phyloP scores from a whole-genome alignment of 768 basidiomycete species.

The Boletus patriciae region DNA sequence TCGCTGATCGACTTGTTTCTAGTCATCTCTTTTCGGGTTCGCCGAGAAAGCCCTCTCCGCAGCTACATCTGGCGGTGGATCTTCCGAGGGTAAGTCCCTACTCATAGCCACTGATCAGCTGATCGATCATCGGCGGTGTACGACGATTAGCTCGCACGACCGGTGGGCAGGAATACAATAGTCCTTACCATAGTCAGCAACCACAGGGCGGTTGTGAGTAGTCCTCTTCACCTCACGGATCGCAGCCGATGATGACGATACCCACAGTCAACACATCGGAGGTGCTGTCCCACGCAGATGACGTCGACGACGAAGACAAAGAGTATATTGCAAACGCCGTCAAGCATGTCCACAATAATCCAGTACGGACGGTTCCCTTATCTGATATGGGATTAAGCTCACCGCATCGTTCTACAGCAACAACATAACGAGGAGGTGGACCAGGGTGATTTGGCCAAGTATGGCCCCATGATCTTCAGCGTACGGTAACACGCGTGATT shows the following conservation, averaged over 20 bases:
- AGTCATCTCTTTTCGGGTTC: slow-evolving; percentile 69
- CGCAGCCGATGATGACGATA: slow-evolving; percentile 5
- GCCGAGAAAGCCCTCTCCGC: slow-evolving; percentile 66
- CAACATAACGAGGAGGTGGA: slow-evolving; percentile 17
- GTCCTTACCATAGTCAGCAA: slow-evolving; percentile 46
- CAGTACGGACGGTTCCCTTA: slow-evolving; percentile 6
- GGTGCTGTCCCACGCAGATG: slow-evolving; percentile 52
- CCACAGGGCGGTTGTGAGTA: slow-evolving; percentile 28
- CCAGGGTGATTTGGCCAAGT: slow-evolving; percentile 11
- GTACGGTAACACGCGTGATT: slow-evolving; percentile 4
- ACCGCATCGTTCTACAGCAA: slow-evolving; percentile 7
- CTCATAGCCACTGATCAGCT: neutral
- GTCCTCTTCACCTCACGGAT: slow-evolving; percentile 2
- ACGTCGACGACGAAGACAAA: slow-evolving; percentile 4
- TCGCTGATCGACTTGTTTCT: neutral
- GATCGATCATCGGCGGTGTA: slow-evolving; percentile 13
- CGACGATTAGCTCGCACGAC: slow-evolving; percentile 48
- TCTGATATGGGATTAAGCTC: neutral
- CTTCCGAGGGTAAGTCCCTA: slow-evolving; percentile 7
- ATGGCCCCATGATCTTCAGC: slow-evolving; percentile 22
- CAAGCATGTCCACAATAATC: slow-evolving; percentile 23
- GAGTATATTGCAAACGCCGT: slow-evolving; percentile 19
- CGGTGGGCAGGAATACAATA: slow-evolving; percentile 64
- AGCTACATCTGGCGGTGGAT: slow-evolving; percentile 33
- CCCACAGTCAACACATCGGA: slow-evolving; percentile 61